Base-by-base conservation (phyloP, 768 basidiomycete genomes). In the Cubamyces sp. region DNA sequence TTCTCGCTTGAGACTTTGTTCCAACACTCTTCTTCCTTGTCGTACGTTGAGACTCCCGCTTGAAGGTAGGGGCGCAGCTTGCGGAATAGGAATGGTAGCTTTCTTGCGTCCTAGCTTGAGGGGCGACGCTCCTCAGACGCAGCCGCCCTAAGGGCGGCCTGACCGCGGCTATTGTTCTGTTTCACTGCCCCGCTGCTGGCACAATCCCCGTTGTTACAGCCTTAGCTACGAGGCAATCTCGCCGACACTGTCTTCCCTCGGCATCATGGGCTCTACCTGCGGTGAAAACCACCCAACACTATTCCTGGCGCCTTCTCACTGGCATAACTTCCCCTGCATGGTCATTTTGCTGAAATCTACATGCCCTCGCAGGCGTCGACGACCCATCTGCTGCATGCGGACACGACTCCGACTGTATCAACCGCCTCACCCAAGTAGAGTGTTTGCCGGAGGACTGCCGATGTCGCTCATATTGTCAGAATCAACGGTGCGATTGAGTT, bases 351-450 rank as follows among this genome's bases (percentile, higher is more conserved):
- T 23, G n/a, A 26, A n/a, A 45, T 26, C 11, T 55, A 55, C 53
- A 48, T 43, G 18, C 11, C 2, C 8, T 18, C 34, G 8, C 37
- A 93, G 91, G 80, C 64, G 71, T 76, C 25, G 87, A 90, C 73
- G 80, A 82, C 64, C 81, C 79, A 14, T 79, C 84, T 46, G 76
- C 75, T 55, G 93, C 94, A 6, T 99, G 97, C 75, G 94, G 95
- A 25, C 84, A 87, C 41, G 80, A 84, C 64, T 94, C 93, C 23
- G 92, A 96, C 77, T 99, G 97, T 74, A 98, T 99, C 78, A 99
- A 98, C 75, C 83, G 95, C 60, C 84, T 98, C 64, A 96, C 97
- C 25, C 96, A 96, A 75, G 94, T 98, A 14, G 97, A 99, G 76
- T 99, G 97, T 76, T 76, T 96, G n/a, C 78, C 85, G 15, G 89